These are phyloP conservation scores for Curvularia hawaiiensis DNA, from an alignment of 2,329 filamentous ascomycete species.

Conservation along the genomic window DNA sequence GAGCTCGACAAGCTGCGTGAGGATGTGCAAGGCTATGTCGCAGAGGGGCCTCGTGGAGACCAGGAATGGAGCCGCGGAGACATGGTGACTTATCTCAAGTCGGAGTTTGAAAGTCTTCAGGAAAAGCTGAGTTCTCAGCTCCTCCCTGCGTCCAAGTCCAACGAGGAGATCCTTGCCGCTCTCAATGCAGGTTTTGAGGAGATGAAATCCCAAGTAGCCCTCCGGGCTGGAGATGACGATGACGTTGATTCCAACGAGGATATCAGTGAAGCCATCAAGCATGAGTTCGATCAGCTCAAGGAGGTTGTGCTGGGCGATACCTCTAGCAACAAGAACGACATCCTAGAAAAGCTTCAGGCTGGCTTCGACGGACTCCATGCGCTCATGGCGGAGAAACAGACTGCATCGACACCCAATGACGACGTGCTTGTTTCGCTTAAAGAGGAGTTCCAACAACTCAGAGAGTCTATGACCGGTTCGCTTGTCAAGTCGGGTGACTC, in stretches of 20 bases:
- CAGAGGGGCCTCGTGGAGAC: conserved; percentile 51
- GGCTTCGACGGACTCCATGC: conserved; percentile 56
- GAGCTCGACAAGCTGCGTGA: conserved; percentile 69
- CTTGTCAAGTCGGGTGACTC: conserved; percentile 54
- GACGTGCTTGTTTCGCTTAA: conserved; percentile 58
- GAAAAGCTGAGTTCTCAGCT: conserved; percentile 60
- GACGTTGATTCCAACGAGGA: conserved; percentile 51
- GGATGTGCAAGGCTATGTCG: conserved; percentile 61
- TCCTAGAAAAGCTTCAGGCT: conserved; percentile 64
- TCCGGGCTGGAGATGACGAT: conserved; percentile 44
- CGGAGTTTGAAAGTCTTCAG: conserved; percentile 67
- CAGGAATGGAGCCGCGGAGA: conserved; percentile 50
- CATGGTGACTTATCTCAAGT: conserved; percentile 57
- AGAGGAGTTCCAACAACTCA: conserved; percentile 65
- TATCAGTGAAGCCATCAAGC: conserved; percentile 72
- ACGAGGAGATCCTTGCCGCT: conserved; percentile 48
- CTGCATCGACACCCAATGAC: conserved; percentile 45
- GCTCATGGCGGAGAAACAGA: conserved; percentile 46
- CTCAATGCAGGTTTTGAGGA: conserved; percentile 48
- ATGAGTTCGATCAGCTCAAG: conserved; percentile 81
- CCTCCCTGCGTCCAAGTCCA: conserved; percentile 34
- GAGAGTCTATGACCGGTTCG: conserved; percentile 61
- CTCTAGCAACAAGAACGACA: conserved; percentile 63
- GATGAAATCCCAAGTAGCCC: conserved; percentile 49
- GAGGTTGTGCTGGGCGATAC: conserved; percentile 71